These are phyloP conservation scores for Oryza punctata DNA, from an alignment of 176 grass and related monocot species.

Conservation along the genomic window DNA sequence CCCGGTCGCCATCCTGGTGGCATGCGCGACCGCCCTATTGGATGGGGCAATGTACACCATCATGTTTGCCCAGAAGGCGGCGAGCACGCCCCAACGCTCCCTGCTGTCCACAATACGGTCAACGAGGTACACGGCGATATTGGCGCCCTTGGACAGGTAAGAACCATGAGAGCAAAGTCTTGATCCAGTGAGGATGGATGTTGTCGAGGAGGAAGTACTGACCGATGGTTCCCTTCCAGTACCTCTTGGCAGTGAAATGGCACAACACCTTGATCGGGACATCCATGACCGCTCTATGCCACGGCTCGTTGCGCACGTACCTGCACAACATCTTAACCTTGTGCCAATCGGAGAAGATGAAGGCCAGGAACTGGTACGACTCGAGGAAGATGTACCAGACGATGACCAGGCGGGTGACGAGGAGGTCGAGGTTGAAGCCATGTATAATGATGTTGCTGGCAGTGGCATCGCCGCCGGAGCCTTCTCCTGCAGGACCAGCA, in stretches of 20 bases:
- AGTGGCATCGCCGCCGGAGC: neutral
- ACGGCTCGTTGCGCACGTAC: neutral
- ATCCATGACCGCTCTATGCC: neutral
- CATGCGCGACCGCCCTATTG: too few species aligned
- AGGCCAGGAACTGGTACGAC: conserved; percentile 21
- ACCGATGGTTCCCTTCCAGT: conserved; percentile 7
- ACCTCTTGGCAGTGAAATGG: conserved; percentile 9
- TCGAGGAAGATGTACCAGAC: conserved; percentile 9
- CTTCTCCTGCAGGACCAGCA: too few species aligned
- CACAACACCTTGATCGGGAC: conserved; percentile 2
- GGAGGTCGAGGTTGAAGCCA: conserved; percentile 14
- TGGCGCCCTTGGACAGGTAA: neutral
- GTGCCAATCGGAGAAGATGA: conserved; percentile 32
- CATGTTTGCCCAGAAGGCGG: too few species aligned
- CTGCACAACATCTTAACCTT: conserved; percentile 35
- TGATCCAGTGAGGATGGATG: neutral
- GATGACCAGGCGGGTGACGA: conserved; percentile 4
- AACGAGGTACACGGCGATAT: too few species aligned
- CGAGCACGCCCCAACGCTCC: too few species aligned
- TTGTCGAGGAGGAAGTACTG: conserved; percentile 16
- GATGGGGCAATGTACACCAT: too few species aligned
- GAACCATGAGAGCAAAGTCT: neutral
- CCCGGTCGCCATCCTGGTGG: too few species aligned
- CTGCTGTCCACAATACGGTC: too few species aligned
- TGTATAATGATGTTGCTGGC: neutral